Conservation (phyloP, 495 filamentous ascomycete species). For the Parmelia sp. region DNA sequence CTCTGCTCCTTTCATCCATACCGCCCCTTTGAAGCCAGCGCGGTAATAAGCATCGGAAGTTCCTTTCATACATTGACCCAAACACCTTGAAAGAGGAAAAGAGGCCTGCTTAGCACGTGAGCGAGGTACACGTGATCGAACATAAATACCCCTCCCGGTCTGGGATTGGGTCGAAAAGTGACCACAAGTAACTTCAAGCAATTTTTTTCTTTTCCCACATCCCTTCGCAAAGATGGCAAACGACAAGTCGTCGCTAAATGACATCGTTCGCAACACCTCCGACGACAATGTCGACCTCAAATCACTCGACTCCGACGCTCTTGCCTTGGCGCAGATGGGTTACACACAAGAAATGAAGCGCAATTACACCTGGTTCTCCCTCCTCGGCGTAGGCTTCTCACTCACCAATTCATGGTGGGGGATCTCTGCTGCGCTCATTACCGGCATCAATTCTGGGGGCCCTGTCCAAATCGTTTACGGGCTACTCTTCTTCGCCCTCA, state of each 20-base stretch:
- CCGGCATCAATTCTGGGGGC: constrained; percentile 56
- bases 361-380: constrained; percentile 51
- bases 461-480: constrained; percentile 56
- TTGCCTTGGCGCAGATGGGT: constrained; percentile 46
- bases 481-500: constrained; percentile 48
- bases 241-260: constrained; percentile 8
- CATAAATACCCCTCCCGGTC: background rate
- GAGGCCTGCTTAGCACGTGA: too few species aligned
- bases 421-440: constrained; percentile 51
- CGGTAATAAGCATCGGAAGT: background rate
- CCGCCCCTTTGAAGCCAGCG: background rate
- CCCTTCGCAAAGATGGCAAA: constrained; percentile 3
- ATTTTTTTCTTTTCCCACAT: too few species aligned
- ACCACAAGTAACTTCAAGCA: too few species aligned
- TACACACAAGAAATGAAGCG: constrained; percentile 53
- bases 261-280: background rate
- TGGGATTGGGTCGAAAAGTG: background rate
- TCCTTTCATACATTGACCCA: background rate
- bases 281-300: constrained; percentile 22
- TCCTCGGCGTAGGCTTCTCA: constrained; percentile 55
- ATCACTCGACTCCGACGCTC: constrained; percentile 31
- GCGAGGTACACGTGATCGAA: background rate
- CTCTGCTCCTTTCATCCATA: background rate
- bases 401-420: constrained; percentile 63
- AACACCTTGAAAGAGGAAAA: background rate